These are phyloP conservation scores for Carpinus viminea DNA, from an alignment of 306 rosid species.

Conservation along the genomic window DNA sequence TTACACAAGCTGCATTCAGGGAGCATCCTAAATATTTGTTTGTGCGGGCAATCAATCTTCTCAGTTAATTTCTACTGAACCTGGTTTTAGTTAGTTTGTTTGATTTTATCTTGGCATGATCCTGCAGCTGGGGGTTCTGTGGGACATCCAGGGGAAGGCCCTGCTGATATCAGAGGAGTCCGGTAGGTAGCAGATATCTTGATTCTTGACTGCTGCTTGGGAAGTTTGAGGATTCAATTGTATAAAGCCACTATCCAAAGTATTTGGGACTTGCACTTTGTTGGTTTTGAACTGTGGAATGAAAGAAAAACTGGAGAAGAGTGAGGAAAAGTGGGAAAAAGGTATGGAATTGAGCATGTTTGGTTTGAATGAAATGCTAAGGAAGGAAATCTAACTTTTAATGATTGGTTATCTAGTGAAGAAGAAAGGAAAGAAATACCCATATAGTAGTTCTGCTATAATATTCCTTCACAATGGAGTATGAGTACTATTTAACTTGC, in stretches of 20 bases:
- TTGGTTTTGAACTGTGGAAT: neutral
- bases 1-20: neutral
- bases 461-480: neutral
- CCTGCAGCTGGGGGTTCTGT: neutral
- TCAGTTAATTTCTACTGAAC: neutral
- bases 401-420: slow-evolving; percentile 1
- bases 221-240: neutral
- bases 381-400: neutral
- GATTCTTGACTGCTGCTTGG: neutral
- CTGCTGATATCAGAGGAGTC: neutral
- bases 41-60: neutral
- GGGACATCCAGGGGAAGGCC: neutral
- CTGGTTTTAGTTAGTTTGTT: neutral
- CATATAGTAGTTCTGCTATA: neutral
- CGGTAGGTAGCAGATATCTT: slow-evolving; percentile 1
- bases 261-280: neutral
- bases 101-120: neutral
- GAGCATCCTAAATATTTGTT: slow-evolving; percentile 13
- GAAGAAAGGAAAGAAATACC: neutral
- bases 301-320: neutral
- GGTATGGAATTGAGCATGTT: neutral
- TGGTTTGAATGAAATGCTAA: neutral
- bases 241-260: neutral
- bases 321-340: neutral
- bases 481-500: neutral